Evolutionary conservation across 345 rosid genomes (phyloP), one percentile per base, ranked within the genome.

Genomic region (Citrus hindsii): DNA sequence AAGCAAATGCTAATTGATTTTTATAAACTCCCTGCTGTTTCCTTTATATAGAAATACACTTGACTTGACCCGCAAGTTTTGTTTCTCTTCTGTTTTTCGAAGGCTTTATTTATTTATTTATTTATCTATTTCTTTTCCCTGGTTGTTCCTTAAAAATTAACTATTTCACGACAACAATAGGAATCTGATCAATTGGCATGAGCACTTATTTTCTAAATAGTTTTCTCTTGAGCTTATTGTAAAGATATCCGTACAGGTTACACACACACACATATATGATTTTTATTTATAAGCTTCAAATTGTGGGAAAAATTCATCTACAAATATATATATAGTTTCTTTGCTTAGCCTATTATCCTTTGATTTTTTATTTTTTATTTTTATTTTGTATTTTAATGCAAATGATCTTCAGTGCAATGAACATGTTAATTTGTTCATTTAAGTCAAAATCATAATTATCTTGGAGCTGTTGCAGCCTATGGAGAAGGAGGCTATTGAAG

Each of bases 401-500:
- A 58, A 68, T 59, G 63, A 16, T 51, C 38, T 73, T 25, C 33
- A 59, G 4, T 40, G 2, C 22, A 63, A 22, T 59, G 9, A 30
- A 32, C 67, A 7, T 32, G 0, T 2, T 64, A 32, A 9, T 67
- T 64, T 64, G 22, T 67, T 27, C 22, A 1, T 37, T 67, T 30
- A 22, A 67, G 4, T 67, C 24, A 46, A 38, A 5, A 5, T 27
- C 27, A n/a, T 77, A 25, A 58, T 18, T 35, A 21, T 32, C 24
- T 76, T 64, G 58, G 32, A 62, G 55, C 67, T 73, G 27, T 60
- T 76, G 71, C 77, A 82, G 85, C 37, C 46, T 4, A 46, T 59
- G 33, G 84, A 73, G 75, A 84, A 83, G 77, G 77, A 78, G 71
- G 81, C 53, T 16, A 42, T 12, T 66, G 79, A 82, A 76, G 81